Base-by-base conservation (phyloP, 2,329 filamentous ascomycete genomes). In the Pseudocercospora fuligena region DNA sequence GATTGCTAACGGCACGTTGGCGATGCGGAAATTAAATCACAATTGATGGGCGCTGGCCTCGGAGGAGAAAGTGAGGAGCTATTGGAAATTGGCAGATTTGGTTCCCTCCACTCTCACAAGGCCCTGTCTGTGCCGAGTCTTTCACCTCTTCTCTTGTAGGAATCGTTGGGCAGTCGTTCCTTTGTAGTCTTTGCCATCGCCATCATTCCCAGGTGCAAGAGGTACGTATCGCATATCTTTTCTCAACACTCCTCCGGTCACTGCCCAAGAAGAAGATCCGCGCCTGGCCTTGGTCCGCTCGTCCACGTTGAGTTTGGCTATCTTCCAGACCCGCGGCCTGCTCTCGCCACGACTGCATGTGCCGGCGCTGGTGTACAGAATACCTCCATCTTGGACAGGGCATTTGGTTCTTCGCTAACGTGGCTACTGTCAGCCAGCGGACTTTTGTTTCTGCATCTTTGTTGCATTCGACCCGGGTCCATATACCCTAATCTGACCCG, bases 401-500 rank as follows among this genome's bases (percentile, higher is more conserved):
- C 53, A 27, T 56, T n/a, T 58, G 56, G 14, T 58, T 36, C 56
- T 58, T 40, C 31, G 56, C 56, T 58, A 40, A 58, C 56, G 7
- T 43, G n/a, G 5, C 61, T 40, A n/a, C 65, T 56, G n/a, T 46
- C 64, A 63, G 60, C 64, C 60, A 33, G 40, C 27, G 27, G 59
- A 66, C 60, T 53, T 56, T 54, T 60, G 61, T 60, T 59, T 31
- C 46, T 27, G 62, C 54, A 33, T 63, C 21, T 63, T 66, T 27
- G 51, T 67, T 64, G 57, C 63, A 43, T 65, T 64, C 62, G 58
- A 54, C 58, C 54, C 66, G 64, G 65, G 69, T 69, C 67, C 66
- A 36, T 65, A 68, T 69, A 69, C 66, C 69, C 64, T 70, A 69
- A 70, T 71, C 56, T 60, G 69, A 68, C 67, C 65, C 68, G 57